phyloP scores from a whole-genome alignment of 2,329 filamentous ascomycete species.

The Cytospora chrysosperma region DNA sequence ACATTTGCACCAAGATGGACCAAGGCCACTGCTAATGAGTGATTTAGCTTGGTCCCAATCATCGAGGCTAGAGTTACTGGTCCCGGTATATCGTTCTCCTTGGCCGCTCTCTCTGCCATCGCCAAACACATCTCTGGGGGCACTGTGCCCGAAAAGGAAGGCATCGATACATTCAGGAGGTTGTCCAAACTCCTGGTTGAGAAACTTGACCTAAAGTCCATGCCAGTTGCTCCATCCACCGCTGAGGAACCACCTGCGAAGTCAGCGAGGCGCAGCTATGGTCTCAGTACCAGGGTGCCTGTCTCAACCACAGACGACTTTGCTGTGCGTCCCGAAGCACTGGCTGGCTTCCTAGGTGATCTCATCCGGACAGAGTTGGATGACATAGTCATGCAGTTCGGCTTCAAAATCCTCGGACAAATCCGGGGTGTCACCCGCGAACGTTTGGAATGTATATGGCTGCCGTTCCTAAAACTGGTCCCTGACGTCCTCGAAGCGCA shows the following conservation, averaged over 20 bases:
- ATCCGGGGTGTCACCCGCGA: neutral
- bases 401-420: neutral
- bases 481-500: neutral
- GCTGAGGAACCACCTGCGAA: neutral
- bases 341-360: neutral
- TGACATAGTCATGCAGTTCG: neutral
- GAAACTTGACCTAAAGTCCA: neutral
- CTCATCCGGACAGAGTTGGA: neutral
- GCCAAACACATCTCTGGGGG: neutral
- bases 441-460: neutral
- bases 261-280: neutral
- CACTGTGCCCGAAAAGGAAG: neutral
- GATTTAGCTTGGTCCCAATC: neutral
- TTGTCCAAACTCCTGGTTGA: neutral
- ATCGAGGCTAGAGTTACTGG: neutral
- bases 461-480: neutral
- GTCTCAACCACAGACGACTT: neutral
- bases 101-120: neutral
- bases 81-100: neutral
- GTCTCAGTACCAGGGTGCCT: neutral
- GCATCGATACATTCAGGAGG: neutral
- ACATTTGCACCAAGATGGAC: neutral
- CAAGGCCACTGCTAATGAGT: neutral
- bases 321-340: neutral
- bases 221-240: neutral